These are phyloP conservation scores for Botrytis pseudocinerea DNA, from an alignment of 2,329 filamentous ascomycete species.

Conservation along the genomic window DNA sequence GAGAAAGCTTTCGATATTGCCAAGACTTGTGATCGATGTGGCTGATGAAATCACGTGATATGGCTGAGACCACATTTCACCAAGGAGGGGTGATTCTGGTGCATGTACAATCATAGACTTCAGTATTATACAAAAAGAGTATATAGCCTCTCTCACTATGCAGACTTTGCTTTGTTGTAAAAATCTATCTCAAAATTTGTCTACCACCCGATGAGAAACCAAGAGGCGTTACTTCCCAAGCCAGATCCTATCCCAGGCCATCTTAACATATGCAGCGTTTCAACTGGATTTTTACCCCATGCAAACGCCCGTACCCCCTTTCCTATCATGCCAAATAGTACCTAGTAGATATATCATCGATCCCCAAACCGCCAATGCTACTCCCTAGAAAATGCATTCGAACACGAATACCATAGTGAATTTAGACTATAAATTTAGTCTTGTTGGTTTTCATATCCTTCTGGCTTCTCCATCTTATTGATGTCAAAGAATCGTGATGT, in stretches of 20 bases:
- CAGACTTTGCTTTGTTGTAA: conserved; percentile 15
- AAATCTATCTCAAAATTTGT: conserved; percentile 16
- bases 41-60: not conserved
- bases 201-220: conserved; percentile 12
- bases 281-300: conserved; percentile 8
- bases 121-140: not conserved
- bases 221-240: conserved; percentile 21
- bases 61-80: not conserved
- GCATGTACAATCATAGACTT: not conserved
- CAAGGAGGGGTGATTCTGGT: not conserved
- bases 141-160: not conserved
- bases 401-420: conserved; percentile 22
- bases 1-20: conserved; percentile 16
- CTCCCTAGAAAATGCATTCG: conserved; percentile 16
- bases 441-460: conserved; percentile 76
- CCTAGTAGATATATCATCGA: conserved; percentile 20
- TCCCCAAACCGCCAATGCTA: conserved; percentile 4
- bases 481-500: conserved; percentile 84
- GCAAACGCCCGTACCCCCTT: conserved; percentile 26
- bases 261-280: conserved; percentile 17
- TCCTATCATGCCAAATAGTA: conserved; percentile 31
- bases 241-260: conserved; percentile 15
- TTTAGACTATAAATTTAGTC: conserved; percentile 43
- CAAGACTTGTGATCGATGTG: not conserved
- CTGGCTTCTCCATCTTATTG: conserved; percentile 78